phyloP scores from a whole-genome alignment of 305 asterid species.

The Stenogyne calaminthoides region DNA sequence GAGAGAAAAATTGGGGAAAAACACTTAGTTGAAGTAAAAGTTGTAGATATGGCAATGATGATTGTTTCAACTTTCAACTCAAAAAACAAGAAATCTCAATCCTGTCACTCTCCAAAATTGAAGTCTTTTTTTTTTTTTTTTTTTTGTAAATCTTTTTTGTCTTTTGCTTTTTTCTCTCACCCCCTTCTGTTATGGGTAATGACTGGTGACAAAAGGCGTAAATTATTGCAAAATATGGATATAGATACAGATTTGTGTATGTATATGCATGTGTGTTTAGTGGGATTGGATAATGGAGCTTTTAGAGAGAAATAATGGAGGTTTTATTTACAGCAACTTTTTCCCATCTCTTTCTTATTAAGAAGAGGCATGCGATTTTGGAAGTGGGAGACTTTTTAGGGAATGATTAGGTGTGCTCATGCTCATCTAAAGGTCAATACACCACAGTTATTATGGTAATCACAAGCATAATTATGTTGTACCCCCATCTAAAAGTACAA shows the following conservation, averaged over 20 bases:
- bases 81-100: constrained; percentile 40
- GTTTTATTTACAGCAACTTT: constrained; percentile 33
- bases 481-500: constrained; percentile 24
- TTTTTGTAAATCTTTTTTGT: constrained; percentile 36
- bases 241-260: constrained; percentile 39
- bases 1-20: constrained; percentile 12
- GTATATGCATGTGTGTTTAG: constrained; percentile 31
- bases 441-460: constrained; percentile 10
- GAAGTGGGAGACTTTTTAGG: constrained; percentile 38
- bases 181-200: constrained; percentile 12
- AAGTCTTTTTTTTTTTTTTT: constrained; percentile 16
- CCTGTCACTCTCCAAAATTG: constrained; percentile 17
- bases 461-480: constrained; percentile 1
- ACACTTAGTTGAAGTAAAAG: constrained; percentile 40
- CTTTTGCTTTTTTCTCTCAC: constrained; percentile 31
- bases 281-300: constrained; percentile 40
- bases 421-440: constrained; percentile 30
- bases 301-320: constrained; percentile 44
- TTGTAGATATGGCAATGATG: constrained; percentile 42
- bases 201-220: constrained; percentile 36
- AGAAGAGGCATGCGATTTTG: constrained; percentile 43
- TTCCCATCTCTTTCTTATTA: constrained; percentile 18
- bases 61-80: constrained; percentile 44
- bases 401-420: constrained; percentile 29
- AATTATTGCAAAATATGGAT: constrained; percentile 27